phyloP scores from a whole-genome alignment of 1,139 yeast species.

The Pichia sp. region DNA sequence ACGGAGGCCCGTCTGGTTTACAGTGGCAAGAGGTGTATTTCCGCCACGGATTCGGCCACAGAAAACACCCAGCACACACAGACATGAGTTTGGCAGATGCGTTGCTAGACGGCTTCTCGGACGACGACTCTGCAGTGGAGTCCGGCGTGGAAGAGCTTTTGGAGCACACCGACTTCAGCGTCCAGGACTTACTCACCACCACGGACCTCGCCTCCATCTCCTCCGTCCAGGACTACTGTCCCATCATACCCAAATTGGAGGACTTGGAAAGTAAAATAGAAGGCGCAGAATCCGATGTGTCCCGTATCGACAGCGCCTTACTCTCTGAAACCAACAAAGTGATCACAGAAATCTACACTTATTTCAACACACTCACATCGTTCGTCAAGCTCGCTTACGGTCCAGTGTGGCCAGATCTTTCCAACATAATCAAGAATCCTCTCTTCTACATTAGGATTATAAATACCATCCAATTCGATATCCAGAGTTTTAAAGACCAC shows the following conservation, averaged over 20 bases:
- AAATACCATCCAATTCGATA: constrained; percentile 46
- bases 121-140: background rate
- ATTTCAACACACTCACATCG: constrained; percentile 49
- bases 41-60: too few species aligned
- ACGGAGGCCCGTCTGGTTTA: too few species aligned
- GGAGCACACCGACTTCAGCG: background rate
- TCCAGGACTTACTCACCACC: constrained; percentile 13
- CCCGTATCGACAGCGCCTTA: constrained; percentile 29
- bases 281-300: background rate
- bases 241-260: constrained; percentile 26
- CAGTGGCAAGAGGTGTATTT: too few species aligned
- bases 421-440: constrained; percentile 60
- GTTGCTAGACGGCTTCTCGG: background rate
- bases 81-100: too few species aligned
- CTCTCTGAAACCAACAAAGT: constrained; percentile 56
- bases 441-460: constrained; percentile 61
- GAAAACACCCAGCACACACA: too few species aligned
- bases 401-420: constrained; percentile 71
- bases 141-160: background rate
- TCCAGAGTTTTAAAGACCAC: constrained; percentile 13
- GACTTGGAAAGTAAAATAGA: constrained; percentile 27
- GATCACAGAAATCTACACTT: constrained; percentile 54
- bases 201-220: constrained; percentile 11
- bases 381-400: constrained; percentile 55
- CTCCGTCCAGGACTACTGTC: constrained; percentile 18